phyloP scores from a whole-genome alignment of 2,329 filamentous ascomycete genomes.

The Aspergillus viridinutans region DNA sequence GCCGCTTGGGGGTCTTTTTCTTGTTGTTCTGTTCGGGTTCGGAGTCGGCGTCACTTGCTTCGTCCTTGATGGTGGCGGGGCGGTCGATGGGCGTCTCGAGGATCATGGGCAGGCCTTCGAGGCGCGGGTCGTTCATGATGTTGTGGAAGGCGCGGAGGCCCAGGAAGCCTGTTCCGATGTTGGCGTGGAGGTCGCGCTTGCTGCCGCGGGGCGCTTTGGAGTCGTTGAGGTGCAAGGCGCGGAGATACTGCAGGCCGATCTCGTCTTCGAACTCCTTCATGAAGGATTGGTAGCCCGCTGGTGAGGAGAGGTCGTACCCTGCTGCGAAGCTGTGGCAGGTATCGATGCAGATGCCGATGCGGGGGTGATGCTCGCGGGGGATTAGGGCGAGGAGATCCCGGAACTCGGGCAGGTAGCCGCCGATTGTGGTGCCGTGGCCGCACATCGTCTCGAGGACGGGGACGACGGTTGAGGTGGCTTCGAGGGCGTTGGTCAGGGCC shows the following conservation, averaged over 20 bases:
- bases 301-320: constrained; percentile 81
- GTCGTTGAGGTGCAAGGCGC: constrained; percentile 89
- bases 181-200: constrained; percentile 85
- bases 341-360: constrained; percentile 92
- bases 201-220: constrained; percentile 84
- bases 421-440: constrained; percentile 80
- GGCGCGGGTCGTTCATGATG: constrained; percentile 74
- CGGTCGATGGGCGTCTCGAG: constrained; percentile 92
- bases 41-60: constrained; percentile 9
- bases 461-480: constrained; percentile 68
- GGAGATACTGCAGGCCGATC: constrained; percentile 74
- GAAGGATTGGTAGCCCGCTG: constrained; percentile 67
- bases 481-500: constrained; percentile 77
- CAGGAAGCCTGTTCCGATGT: constrained; percentile 92
- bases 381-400: constrained; percentile 76
- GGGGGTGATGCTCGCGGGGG: constrained; percentile 64
- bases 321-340: constrained; percentile 96
- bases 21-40: constrained; percentile 17
- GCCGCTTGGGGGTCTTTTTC: constrained; percentile 17
- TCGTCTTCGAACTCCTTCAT: constrained; percentile 71
- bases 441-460: constrained; percentile 96
- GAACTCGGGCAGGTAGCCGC: constrained; percentile 79
- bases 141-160: constrained; percentile 87
- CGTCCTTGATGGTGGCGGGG: constrained; percentile 40
- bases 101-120: constrained; percentile 81